Percentiles rank a stretch among this genome's conserved stretches.
phyloP scores from a whole-genome alignment of 2,329 filamentous ascomycete species.

The Canariomyces notabilis region DNA sequence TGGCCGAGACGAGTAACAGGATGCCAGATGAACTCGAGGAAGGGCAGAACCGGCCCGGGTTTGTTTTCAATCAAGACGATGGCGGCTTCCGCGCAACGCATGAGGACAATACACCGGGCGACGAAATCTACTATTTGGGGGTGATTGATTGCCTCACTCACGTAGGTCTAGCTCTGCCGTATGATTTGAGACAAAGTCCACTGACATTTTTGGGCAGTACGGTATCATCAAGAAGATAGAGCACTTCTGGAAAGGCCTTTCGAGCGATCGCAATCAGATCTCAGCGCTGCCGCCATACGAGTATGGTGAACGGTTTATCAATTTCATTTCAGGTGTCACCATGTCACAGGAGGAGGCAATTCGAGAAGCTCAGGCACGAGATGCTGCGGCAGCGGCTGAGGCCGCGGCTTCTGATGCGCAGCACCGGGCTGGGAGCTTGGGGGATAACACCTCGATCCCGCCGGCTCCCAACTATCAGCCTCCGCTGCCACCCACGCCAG shows the following conservation, averaged over 20 bases:
- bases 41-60: constrained; percentile 61
- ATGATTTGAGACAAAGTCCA: neutral
- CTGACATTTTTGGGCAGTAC: constrained; percentile 54
- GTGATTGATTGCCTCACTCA: constrained; percentile 98
- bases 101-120: constrained; percentile 75
- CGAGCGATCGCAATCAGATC: constrained; percentile 77
- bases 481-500: constrained; percentile 36
- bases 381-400: constrained; percentile 48
- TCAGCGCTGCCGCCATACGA: constrained; percentile 85
- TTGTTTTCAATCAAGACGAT: constrained; percentile 90
- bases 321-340: constrained; percentile 85
- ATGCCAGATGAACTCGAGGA: constrained; percentile 89
- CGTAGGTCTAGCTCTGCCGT: constrained; percentile 51
- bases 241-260: constrained; percentile 94
- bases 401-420: constrained; percentile 40
- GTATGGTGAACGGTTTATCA: constrained; percentile 90
- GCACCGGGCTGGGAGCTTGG: constrained; percentile 36
- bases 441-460: constrained; percentile 33
- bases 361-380: constrained; percentile 56
- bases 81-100: constrained; percentile 91
- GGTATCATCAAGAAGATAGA: constrained; percentile 91
- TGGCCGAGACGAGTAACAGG: constrained; percentile 73
- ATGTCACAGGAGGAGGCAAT: constrained; percentile 83
- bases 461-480: constrained; percentile 44
- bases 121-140: constrained; percentile 95